These are phyloP conservation scores for Globisporangium nunn DNA, from an alignment of 352 stramenopile genomes.

Conservation along the genomic window DNA sequence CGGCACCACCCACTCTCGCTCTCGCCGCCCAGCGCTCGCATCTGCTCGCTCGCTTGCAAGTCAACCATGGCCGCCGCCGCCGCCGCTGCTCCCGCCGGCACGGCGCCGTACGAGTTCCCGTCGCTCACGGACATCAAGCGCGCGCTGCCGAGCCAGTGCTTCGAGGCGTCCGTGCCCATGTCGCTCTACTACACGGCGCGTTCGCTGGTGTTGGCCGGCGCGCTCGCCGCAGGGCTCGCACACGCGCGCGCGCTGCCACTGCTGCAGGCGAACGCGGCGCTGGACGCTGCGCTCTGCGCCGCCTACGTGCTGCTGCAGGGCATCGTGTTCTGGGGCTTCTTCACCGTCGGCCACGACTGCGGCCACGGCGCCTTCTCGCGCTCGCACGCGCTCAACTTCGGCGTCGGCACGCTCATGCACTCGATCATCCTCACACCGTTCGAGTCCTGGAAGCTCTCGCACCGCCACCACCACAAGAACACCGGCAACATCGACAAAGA, in stretches of 20 bases:
- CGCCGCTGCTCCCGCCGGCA: background rate
- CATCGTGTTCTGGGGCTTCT: conserved; percentile 81
- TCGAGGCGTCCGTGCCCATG: conserved; percentile 58
- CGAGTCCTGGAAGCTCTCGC: conserved; percentile 75
- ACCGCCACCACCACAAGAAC: conserved; percentile 85
- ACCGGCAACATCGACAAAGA: conserved; percentile 83
- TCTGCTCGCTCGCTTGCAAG: background rate
- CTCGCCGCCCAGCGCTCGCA: background rate
- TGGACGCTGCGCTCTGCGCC: conserved; percentile 40
- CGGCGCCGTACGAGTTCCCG: conserved; percentile 48
- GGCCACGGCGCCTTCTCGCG: conserved; percentile 76
- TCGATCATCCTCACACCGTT: conserved; percentile 77
- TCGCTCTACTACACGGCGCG: conserved; percentile 74
- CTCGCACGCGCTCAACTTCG: conserved; percentile 73
- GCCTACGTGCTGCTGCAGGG: conserved; percentile 68
- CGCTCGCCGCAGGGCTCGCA: conserved; percentile 35
- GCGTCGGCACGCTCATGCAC: conserved; percentile 69
- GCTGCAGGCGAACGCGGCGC: conserved; percentile 21
- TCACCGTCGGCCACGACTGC: conserved; percentile 76
- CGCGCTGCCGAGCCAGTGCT: conserved; percentile 57
- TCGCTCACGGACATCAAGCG: conserved; percentile 80
- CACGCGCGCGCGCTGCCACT: conserved; percentile 33
- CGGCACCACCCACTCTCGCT: background rate
- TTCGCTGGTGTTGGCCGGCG: conserved; percentile 35
- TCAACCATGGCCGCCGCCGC: conserved; percentile 18